Percentiles rank a stretch among this genome's conserved stretches.
Evolutionary conservation across 805 yeast species (phyloP).

Genomic region (Trichomonascus vanleenenianus): DNA sequence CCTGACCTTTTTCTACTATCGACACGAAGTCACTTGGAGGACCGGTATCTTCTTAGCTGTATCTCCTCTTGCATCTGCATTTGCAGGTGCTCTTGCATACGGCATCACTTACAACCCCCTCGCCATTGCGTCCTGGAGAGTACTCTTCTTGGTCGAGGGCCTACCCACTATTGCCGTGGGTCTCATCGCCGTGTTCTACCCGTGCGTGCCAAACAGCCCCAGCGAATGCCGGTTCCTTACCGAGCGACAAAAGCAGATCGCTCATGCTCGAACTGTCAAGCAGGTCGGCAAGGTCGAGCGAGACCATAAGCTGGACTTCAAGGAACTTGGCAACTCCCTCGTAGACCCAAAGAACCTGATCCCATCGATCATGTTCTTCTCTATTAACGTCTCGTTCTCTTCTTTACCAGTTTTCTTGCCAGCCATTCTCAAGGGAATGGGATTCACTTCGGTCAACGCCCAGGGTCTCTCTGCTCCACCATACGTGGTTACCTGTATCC

Average conservation of each 20-base stretch:
- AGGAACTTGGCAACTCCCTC: conserved; percentile 7
- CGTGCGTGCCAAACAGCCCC: conserved; percentile 31
- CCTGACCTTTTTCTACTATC: conserved; percentile 26
- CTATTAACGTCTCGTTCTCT: conserved; percentile 15
- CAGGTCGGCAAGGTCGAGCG: conserved; percentile 11
- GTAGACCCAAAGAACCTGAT: conserved; percentile 14
- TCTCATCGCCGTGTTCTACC: conserved; percentile 17
- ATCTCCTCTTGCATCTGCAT: conserved; percentile 44
- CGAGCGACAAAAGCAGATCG: conserved; percentile 28
- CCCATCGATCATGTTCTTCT: conserved; percentile 20
- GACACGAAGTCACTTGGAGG: conserved; percentile 25
- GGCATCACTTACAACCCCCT: conserved; percentile 21
- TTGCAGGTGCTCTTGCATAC: conserved; percentile 47
- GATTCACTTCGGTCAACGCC: conserved; percentile 34
- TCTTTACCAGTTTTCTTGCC: conserved; percentile 44
- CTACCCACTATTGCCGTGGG: conserved; percentile 37
- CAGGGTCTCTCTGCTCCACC: conserved; percentile 44
- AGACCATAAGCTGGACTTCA: conserved; percentile 4
- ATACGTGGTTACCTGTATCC: conserved; percentile 30
- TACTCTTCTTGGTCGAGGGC: conserved; percentile 42
- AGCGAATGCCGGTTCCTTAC: conserved; percentile 41
- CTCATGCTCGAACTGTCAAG: conserved; percentile 9
- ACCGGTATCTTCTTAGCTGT: conserved; percentile 24
- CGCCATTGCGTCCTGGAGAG: conserved; percentile 33
- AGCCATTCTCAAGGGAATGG: conserved; percentile 37